Percentiles rank a stretch among this genome's conserved stretches.
Evolutionary conservation across 2,329 filamentous ascomycete genomes (phyloP).

Genomic region (Scortechinia acanthostroma): DNA sequence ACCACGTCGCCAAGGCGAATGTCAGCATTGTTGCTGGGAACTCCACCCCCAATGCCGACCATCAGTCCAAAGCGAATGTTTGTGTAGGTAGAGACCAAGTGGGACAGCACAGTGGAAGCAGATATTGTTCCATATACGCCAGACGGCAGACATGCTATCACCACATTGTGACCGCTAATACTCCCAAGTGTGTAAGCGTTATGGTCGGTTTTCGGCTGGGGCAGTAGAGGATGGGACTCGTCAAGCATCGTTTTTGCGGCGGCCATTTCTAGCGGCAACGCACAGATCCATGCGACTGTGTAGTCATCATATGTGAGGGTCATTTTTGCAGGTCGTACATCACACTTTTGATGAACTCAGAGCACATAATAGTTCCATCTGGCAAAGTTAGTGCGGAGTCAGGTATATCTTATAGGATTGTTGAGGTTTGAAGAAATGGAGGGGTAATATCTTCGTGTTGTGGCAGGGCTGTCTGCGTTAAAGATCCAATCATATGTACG

Average conservation of each 20-base stretch:
- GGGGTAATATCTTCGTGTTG: no score
- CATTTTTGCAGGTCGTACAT: no score
- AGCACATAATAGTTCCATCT: no score
- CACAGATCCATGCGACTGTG: conserved; percentile 11
- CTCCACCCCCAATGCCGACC: conserved; percentile 9
- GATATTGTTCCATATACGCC: conserved; percentile 7
- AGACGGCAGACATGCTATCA: conserved; percentile 9
- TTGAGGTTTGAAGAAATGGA: no score
- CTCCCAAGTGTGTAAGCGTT: conserved; percentile 8
- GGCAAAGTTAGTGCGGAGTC: no score
- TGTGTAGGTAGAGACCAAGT: conserved; percentile 9
- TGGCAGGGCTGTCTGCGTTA: no score
- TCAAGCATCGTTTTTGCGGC: conserved; percentile 9
- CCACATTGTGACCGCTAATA: conserved; percentile 9
- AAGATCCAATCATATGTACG: no score
- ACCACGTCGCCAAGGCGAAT: no score
- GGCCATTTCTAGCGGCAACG: conserved; percentile 8
- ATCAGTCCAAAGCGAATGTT: conserved; percentile 7
- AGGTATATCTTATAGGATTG: no score
- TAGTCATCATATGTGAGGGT: conserved; percentile 7
- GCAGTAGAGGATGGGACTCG: conserved; percentile 4
- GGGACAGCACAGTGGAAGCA: conserved; percentile 8
- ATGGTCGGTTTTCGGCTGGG: conserved; percentile 5
- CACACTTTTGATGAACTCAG: no score
- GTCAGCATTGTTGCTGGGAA: no score